Evolutionary conservation across 805 yeast species (phyloP).

Genomic region (Myxozyma neglecta): DNA sequence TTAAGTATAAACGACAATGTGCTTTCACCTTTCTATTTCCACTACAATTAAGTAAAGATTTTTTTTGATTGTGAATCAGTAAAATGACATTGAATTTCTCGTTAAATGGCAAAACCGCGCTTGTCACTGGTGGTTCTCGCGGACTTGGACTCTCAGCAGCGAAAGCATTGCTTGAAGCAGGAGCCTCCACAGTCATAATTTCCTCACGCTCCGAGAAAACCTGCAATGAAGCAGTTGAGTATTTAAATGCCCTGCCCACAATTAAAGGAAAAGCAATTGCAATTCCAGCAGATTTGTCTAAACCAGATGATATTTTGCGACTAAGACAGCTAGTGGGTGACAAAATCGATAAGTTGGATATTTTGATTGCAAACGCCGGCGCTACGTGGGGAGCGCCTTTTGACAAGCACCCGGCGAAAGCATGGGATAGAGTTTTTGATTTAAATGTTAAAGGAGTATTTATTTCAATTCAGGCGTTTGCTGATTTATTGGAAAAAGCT

Average conservation of each 20-base stretch:
- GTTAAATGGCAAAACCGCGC: conserved; percentile 22
- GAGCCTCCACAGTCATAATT: conserved; percentile 61
- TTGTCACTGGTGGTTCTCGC: conserved; percentile 46
- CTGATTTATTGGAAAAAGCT: conserved; percentile 56
- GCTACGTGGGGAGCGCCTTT: conserved; percentile 75
- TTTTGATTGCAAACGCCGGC: conserved; percentile 75
- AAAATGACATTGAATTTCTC: conserved; percentile 11
- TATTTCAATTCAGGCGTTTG: conserved; percentile 60
- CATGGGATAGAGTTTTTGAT: conserved; percentile 61
- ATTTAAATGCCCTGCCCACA: conserved; percentile 38
- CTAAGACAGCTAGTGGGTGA: conserved; percentile 47
- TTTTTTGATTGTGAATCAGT: not conserved
- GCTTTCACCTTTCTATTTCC: not conserved
- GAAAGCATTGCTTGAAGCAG: conserved; percentile 59
- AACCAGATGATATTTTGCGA: conserved; percentile 48
- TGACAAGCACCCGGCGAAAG: conserved; percentile 58
- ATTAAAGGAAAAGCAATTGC: conserved; percentile 43
- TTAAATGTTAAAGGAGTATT: conserved; percentile 70
- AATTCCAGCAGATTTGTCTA: conserved; percentile 55
- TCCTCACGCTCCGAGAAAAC: conserved; percentile 65
- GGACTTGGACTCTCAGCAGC: conserved; percentile 73
- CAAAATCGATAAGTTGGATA: conserved; percentile 51
- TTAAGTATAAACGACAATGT: too few relatives aligned
- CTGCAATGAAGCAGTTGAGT: conserved; percentile 55
- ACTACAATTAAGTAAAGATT: not conserved